These are phyloP conservation scores for Arctium minus DNA, from an alignment of 129 eudicot species.

Conservation along the genomic window DNA sequence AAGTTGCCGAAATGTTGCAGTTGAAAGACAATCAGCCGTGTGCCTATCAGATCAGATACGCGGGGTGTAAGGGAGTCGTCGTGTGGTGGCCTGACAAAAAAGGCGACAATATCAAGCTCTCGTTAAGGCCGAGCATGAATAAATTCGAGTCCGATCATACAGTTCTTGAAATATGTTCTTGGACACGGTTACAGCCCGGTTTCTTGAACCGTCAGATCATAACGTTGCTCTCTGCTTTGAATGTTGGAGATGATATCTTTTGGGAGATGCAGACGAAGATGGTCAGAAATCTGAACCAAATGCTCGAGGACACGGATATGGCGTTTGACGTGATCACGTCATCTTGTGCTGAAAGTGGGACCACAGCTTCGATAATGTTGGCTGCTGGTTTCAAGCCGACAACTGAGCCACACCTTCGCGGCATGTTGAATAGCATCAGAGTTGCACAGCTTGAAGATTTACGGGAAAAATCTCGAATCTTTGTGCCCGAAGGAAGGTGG, in stretches of 20 bases:
- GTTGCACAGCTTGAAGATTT: constrained; percentile 61
- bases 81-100: constrained; percentile 49
- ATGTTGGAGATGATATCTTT: constrained; percentile 43
- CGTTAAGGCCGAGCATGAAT: constrained; percentile 53
- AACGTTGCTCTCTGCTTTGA: constrained; percentile 51
- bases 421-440: constrained; percentile 53
- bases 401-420: constrained; percentile 51
- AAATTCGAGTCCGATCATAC: constrained; percentile 52
- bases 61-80: constrained; percentile 64
- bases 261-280: constrained; percentile 54
- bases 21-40: constrained; percentile 43
- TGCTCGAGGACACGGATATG: constrained; percentile 42
- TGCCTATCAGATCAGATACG: constrained; percentile 66
- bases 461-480: constrained; percentile 53
- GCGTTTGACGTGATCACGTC: constrained; percentile 54
- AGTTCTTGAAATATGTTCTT: constrained; percentile 56
- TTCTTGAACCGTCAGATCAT: constrained; percentile 56
- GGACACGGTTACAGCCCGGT: constrained; percentile 64
- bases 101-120: constrained; percentile 23
- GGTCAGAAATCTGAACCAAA: constrained; percentile 40
- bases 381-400: constrained; percentile 58
- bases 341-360: constrained; percentile 57
- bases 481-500: constrained; percentile 65
- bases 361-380: constrained; percentile 59
- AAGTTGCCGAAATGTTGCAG: constrained; percentile 49